Conservation (phyloP, 1,284 basidiomycete genomes). For the Sanguinoderma infundibulare region DNA sequence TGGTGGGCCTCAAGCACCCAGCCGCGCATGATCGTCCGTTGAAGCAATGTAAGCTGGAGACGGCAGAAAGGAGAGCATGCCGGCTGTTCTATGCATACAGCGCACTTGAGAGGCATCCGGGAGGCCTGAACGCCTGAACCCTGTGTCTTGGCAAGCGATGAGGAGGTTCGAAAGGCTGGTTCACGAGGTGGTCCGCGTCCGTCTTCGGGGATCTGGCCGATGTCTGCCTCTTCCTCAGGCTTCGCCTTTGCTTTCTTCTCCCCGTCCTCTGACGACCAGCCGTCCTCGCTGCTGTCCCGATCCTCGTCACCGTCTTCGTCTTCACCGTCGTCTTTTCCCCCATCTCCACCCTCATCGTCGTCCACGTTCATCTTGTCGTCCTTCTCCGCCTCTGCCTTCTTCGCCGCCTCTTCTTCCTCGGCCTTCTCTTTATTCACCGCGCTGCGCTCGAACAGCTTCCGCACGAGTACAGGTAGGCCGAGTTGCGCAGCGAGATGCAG, state of each 20-base stretch:
- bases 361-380: constrained; percentile 35
- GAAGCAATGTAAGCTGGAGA: too few relatives aligned
- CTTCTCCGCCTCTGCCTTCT: constrained; percentile 31
- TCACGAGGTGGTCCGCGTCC: too few relatives aligned
- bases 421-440: constrained; percentile 40
- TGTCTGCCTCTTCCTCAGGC: constrained; percentile 18
- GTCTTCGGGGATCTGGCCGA: constrained; percentile 50
- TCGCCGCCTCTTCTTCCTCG: constrained; percentile 36
- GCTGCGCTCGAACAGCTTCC: constrained; percentile 55
- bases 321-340: constrained; percentile 26
- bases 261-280: constrained; percentile 38
- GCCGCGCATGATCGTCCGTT: too few relatives aligned
- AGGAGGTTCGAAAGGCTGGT: too few relatives aligned
- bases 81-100: too few relatives aligned
- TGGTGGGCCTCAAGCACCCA: too few relatives aligned
- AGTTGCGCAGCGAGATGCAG: constrained; percentile 60
- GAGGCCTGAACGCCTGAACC: too few relatives aligned
- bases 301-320: constrained; percentile 31
- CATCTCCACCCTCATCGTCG: constrained; percentile 38
- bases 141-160: too few relatives aligned
- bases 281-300: constrained; percentile 34
- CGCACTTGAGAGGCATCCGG: too few relatives aligned
- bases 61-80: too few relatives aligned
- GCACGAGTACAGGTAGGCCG: constrained; percentile 44
- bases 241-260: constrained; percentile 27